Evolutionary conservation across 2,329 filamentous ascomycete species (phyloP), one percentile per base, ranked within the genome.

Genomic region (Periconia macrospinosa): DNA sequence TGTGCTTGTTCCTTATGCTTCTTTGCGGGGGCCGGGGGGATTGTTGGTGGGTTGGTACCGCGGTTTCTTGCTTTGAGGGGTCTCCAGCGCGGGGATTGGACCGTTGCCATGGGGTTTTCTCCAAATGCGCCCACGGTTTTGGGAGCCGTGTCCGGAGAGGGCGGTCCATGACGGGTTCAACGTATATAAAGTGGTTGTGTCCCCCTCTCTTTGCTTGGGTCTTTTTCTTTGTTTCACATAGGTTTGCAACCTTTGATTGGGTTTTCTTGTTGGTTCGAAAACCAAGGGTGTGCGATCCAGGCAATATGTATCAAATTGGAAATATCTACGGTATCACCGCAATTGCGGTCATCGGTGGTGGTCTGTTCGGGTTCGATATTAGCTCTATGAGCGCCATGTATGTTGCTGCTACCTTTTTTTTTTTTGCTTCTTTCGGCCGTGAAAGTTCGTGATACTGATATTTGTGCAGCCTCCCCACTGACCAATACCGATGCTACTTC

Each of bases 361-460:
- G 83, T 20, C 78, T 91, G 23, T 91, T 92, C 66, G 90, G 89
- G 62, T 92, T 92, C 69, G 89, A 92, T 74, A 90, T 92, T 64
- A 85, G 83, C 52, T 89, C 86, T 42, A 90, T 91, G 87, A 86
- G 83, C 53, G 75, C 76, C 10, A 76, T 77, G 63, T 76, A 61
- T 41, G 62, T 57, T 40, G 27, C 30, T 41, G 14, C 7, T 35
- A 35, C 18, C 37, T 27, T 37, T 37, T 10, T 14, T 14, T 13
- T 13, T 37, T n/a, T 37, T 13, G 11, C 8, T 13, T n/a, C n/a
- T n/a, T n/a, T n/a, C n/a, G n/a, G n/a, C n/a, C 7, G 18, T 17
- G 18, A n/a, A 13, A 10, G 18, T 50, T 23, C 23, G 47, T 37
- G 10, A 17, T 11, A 19, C 73, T 54, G 70, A 77, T 68, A 71